A percentile compares a stretch with the other conserved stretches of the same genome.
phyloP scores from a whole-genome alignment of 768 basidiomycete species.

The Multifurca ochricompacta region DNA sequence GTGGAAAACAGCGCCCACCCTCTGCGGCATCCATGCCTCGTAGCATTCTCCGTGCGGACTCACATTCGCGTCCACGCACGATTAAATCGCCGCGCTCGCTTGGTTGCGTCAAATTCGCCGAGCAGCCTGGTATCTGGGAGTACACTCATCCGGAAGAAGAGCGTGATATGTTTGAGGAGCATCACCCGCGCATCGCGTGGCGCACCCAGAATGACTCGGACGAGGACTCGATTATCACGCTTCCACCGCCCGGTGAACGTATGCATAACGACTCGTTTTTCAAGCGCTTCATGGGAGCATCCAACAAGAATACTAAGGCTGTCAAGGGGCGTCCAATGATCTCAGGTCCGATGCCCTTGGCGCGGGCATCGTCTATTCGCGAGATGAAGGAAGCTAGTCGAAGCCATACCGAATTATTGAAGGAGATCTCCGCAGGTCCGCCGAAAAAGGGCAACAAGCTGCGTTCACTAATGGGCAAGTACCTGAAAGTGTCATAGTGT shows the following conservation, averaged over 20 bases:
- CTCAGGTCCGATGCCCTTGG: constrained; percentile 30
- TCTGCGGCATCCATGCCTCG: constrained; percentile 18
- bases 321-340: constrained; percentile 25
- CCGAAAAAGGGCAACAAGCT: constrained; percentile 25
- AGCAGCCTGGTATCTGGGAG: constrained; percentile 15
- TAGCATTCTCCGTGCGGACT: constrained; percentile 21
- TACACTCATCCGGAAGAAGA: constrained; percentile 10
- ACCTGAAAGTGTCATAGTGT: constrained; percentile 16
- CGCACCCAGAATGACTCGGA: constrained; percentile 11
- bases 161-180: background rate
- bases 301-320: constrained; percentile 12
- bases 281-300: constrained; percentile 22
- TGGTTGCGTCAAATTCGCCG: constrained; percentile 21
- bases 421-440: constrained; percentile 12
- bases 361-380: constrained; percentile 16
- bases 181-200: constrained; percentile 4
- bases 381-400: constrained; percentile 16
- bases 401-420: constrained; percentile 15
- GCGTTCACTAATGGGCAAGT: constrained; percentile 24
- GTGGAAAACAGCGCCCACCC: constrained; percentile 14
- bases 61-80: constrained; percentile 9
- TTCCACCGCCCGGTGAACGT: constrained; percentile 23
- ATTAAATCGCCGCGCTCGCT: constrained; percentile 14
- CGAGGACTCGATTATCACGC: constrained; percentile 21
- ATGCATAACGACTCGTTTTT: constrained; percentile 20